Evolutionary conservation across 176 grass and related monocot genomes (phyloP).

Genomic region (Canna indica): DNA sequence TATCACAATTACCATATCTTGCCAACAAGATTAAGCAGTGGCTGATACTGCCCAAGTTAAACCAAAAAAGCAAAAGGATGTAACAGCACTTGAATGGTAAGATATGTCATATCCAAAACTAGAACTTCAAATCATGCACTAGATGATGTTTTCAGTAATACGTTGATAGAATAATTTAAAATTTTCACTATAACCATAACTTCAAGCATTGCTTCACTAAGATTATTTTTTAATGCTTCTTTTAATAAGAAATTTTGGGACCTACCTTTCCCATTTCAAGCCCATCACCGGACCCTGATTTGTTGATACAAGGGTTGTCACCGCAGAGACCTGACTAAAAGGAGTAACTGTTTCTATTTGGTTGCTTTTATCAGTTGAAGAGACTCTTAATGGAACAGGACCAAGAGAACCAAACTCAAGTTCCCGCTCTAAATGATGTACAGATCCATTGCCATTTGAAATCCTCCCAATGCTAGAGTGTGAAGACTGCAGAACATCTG

Average conservation of each 20-base stretch:
- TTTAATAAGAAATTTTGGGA: not conserved
- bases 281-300: not conserved
- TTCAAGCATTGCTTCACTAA: not conserved
- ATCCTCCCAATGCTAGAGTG: no score
- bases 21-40: no score
- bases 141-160: not conserved
- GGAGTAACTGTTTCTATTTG: not conserved
- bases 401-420: slow-evolving; percentile 8
- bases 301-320: not conserved
- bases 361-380: not conserved
- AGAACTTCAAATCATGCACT: no score
- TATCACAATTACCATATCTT: no score
- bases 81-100: no score
- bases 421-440: not conserved
- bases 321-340: not conserved
- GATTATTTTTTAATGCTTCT: not conserved
- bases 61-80: no score
- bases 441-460: slow-evolving; percentile 1
- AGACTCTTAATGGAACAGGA: not conserved
- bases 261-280: not conserved
- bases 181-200: not conserved
- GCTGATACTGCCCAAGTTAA: no score
- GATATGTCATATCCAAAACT: no score
- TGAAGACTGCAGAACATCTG: not conserved
- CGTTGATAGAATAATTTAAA: not conserved